Evolutionary conservation across 108 stramenopile genomes (phyloP).

Genomic region (Nitzschia sp.): DNA sequence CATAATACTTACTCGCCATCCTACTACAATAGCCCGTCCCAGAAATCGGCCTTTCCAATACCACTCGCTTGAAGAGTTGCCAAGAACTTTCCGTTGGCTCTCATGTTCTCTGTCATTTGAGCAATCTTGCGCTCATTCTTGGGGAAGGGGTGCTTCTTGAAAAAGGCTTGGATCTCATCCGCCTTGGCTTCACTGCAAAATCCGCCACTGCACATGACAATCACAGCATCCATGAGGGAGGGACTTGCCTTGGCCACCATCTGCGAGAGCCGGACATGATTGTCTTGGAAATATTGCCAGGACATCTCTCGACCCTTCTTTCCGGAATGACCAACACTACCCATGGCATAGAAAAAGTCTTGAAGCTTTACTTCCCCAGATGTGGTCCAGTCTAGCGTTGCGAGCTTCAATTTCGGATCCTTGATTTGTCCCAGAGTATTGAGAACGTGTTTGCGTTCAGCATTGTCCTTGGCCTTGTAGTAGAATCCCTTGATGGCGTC

Average conservation of each 20-base stretch:
- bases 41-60: conserved; percentile 56
- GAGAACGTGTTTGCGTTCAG: conserved; percentile 82
- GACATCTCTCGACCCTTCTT: conserved; percentile 79
- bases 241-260: conserved; percentile 89
- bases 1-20: too few species aligned
- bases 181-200: conserved; percentile 84
- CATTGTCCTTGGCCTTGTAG: conserved; percentile 70
- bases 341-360: conserved; percentile 97
- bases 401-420: conserved; percentile 69
- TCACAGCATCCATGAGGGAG: conserved; percentile 89
- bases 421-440: conserved; percentile 64
- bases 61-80: conserved; percentile 59
- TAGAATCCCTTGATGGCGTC: conserved; percentile 77
- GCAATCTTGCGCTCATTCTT: conserved; percentile 80
- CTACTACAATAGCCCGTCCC: conserved; percentile 23
- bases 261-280: conserved; percentile 73
- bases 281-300: conserved; percentile 90
- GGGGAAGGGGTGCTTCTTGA: conserved; percentile 80
- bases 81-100: conserved; percentile 78
- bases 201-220: conserved; percentile 80
- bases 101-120: conserved; percentile 83
- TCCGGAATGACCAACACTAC: conserved; percentile 69
- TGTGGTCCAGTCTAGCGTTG: conserved; percentile 89
- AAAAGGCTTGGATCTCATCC: conserved; percentile 90
- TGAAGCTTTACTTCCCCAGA: conserved; percentile 93